Evolutionary conservation across 306 rosid species (phyloP).

Genomic region (Aeschynomene evenia): DNA sequence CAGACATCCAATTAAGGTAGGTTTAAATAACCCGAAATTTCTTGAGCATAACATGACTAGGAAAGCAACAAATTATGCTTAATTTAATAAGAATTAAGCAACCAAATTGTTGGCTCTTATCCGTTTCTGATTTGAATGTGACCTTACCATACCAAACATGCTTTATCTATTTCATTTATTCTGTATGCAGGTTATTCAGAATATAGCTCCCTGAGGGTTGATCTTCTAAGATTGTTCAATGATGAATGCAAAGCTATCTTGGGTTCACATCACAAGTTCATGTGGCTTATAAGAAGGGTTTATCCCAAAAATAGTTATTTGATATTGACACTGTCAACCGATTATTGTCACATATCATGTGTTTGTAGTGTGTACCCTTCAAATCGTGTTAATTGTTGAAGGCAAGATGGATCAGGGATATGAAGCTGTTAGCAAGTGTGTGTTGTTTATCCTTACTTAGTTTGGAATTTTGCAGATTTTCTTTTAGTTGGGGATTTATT

Average conservation of each 20-base stretch:
- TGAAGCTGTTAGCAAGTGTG: background rate
- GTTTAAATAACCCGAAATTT: background rate
- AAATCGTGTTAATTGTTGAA: background rate
- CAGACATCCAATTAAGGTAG: background rate
- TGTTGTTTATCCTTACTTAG: background rate
- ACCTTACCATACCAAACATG: background rate
- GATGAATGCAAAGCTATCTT: conserved; percentile 10
- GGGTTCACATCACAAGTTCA: conserved; percentile 5
- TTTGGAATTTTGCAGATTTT: background rate
- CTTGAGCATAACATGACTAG: background rate
- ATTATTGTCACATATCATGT: background rate
- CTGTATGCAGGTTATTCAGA: conserved; percentile 30
- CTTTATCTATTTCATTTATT: background rate
- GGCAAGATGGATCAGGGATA: conserved; percentile 1
- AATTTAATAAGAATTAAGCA: background rate
- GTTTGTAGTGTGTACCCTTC: background rate
- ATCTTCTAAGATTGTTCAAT: background rate
- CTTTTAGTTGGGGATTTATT: too few relatives aligned
- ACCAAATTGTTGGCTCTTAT: background rate
- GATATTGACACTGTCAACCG: conserved; percentile 1
- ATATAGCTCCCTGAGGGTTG: background rate
- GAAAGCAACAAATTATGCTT: background rate
- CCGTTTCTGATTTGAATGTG: background rate
- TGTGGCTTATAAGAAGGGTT: background rate
- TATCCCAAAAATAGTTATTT: background rate